A percentile compares a stretch with the other conserved stretches of the same genome.
Conservation (phyloP, 75 land plant species). For the Sequoia sempervirens region DNA sequence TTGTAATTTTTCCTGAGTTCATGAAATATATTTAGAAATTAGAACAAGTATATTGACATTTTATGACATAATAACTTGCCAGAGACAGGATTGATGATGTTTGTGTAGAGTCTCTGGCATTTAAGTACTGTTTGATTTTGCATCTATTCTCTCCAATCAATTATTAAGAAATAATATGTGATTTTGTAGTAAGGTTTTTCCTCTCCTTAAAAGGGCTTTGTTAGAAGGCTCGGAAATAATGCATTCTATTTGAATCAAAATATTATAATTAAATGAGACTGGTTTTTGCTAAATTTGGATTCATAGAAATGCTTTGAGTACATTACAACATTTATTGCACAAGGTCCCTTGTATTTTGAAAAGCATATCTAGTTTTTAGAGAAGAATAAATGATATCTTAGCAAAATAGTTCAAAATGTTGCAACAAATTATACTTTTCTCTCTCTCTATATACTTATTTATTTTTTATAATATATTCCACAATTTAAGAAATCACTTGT, state of each 20-base stretch:
- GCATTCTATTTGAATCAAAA: not conserved
- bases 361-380: not conserved
- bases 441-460: not conserved
- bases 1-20: not conserved
- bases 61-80: not conserved
- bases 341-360: not conserved
- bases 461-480: not conserved
- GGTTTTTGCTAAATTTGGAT: not conserved
- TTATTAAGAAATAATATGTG: too few species aligned
- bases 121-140: not conserved
- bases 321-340: too few species aligned
- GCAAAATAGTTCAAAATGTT: not conserved
- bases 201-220: not conserved
- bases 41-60: not conserved
- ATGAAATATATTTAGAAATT: not conserved
- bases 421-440: not conserved
- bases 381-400: too few species aligned
- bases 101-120: not conserved
- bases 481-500: not conserved
- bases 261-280: not conserved
- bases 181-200: not conserved
- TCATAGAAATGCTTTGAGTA: not conserved
- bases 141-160: not conserved
- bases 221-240: too few species aligned
- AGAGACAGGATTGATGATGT: not conserved